Base-by-base conservation (phyloP, 352 stramenopile genomes). In the Phytophthora sansomeana region DNA sequence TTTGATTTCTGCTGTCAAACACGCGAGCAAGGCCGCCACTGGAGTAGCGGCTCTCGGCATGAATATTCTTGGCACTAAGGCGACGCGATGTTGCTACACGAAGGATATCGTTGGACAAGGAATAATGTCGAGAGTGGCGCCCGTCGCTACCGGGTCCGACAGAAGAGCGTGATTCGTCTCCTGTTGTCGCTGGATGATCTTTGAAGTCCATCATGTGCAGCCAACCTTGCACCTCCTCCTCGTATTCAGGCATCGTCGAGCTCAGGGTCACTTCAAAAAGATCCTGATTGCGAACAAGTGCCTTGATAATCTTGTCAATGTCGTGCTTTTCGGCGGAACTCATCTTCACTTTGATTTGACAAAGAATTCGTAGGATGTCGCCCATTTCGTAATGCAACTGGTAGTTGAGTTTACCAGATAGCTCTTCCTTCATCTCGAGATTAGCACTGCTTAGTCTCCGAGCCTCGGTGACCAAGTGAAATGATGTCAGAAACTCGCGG, bases 321-420 rank as follows among this genome's bases (percentile, higher is more conserved):
- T 89, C 82, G 4, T 57, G 47, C 46, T 79, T 78, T 52, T 91
- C 80, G 2, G 56, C 46, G 29, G 17, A 6, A 13, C 56, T 72
- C 76, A 89, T 91, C 53, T 89, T 91, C 33, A 89, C 50, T 49
- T 91, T 91, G 32, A 91, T 76, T 49, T 89, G 80, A 48, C 80
- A 91, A 11, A 91, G 56, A 42, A 91, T 83, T n/a, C 80, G 80
- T 32, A 91, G 44, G 33, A 91, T 89, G 54, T 89, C 82, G 28
- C 78, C 80, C 82, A 91, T 91, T 57, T 90, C 81, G 64, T 90
- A 90, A 43, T 90, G 79, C 21, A 90, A 43, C 35, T 90, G 77
- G 44, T 87, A 87, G 58, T 85, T 81, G 3, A 84, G 68, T 28
- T 90, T 90, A 8, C 64, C 74, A 4, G 79, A 83, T 16, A 90